phyloP scores from a whole-genome alignment of 305 asterid genomes.

The Fraxinus platypoda region DNA sequence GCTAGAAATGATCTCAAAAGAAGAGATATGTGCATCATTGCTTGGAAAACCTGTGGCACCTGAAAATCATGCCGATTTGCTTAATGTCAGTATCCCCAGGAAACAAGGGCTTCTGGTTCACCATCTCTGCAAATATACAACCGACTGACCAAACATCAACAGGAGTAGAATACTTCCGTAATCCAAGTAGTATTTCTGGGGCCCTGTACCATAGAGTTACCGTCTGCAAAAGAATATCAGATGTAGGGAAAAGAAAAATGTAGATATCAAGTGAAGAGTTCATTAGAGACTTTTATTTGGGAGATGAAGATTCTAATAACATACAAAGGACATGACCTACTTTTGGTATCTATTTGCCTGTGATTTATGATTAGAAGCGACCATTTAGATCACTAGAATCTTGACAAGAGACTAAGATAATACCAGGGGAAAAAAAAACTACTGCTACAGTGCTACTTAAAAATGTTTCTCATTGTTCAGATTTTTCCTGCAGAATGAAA shows the following conservation, averaged over 20 bases:
- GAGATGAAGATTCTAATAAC: slow-evolving; percentile 1
- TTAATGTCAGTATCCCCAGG: slow-evolving; percentile 98
- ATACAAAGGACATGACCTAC: background rate
- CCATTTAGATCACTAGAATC: background rate
- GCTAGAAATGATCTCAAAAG: background rate
- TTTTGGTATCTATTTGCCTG: background rate
- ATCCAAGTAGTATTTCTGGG: slow-evolving; percentile 96
- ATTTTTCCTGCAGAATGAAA: slow-evolving; percentile 5
- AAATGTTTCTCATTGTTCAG: background rate
- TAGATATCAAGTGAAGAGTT: background rate
- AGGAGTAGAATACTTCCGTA: slow-evolving; percentile 89
- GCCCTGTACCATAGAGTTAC: slow-evolving; percentile 98
- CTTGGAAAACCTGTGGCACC: slow-evolving; percentile 44
- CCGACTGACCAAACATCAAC: slow-evolving; percentile 99
- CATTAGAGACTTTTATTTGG: background rate
- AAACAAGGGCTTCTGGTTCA: slow-evolving; percentile 67
- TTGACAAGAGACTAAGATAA: background rate
- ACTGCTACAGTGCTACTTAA: background rate
- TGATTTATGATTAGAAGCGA: background rate
- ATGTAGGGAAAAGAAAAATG: slow-evolving; percentile 10
- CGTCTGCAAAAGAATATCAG: slow-evolving; percentile 45
- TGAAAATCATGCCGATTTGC: slow-evolving; percentile 80
- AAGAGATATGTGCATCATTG: background rate
- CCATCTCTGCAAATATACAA: slow-evolving; percentile 98
- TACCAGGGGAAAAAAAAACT: background rate